These are phyloP conservation scores for Paradendryphiella salina DNA, from an alignment of 2,329 filamentous ascomycete species.

Conservation along the genomic window DNA sequence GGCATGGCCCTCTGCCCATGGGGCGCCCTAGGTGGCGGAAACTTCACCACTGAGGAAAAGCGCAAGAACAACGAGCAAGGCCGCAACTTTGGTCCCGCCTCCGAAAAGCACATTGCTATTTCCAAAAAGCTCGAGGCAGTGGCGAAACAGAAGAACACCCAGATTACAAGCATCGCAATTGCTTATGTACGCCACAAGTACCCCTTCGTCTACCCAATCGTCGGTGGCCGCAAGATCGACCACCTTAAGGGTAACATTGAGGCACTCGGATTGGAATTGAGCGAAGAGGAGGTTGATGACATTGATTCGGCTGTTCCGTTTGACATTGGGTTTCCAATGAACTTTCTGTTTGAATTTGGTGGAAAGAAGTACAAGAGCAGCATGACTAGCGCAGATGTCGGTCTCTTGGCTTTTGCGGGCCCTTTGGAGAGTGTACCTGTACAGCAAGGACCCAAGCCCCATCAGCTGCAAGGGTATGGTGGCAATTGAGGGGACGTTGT, in stretches of 20 bases:
- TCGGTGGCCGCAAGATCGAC: conserved; percentile 72
- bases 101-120: conserved; percentile 56
- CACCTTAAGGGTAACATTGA: conserved; percentile 69
- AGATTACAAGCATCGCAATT: conserved; percentile 64
- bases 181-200: conserved; percentile 74
- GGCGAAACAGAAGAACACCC: conserved; percentile 59
- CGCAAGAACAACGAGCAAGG: conserved; percentile 38
- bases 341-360: conserved; percentile 47
- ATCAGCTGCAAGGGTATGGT: conserved; percentile 25
- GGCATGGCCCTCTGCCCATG: conserved; percentile 65
- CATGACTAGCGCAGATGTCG: conserved; percentile 37
- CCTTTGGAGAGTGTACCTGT: conserved; percentile 33
- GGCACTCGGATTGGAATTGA: conserved; percentile 56
- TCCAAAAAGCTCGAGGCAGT: conserved; percentile 63
- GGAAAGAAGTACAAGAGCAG: conserved; percentile 32
- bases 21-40: conserved; percentile 57
- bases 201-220: conserved; percentile 73
- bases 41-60: conserved; percentile 46
- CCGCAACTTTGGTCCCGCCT: conserved; percentile 45
- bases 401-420: conserved; percentile 34
- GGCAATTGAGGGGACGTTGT: conserved; percentile 2
- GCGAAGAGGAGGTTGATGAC: conserved; percentile 57
- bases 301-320: conserved; percentile 59
- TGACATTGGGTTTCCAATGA: conserved; percentile 60
- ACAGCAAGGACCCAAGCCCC: conserved; percentile 34